Percentiles rank a stretch among this genome's conserved stretches.
Evolutionary conservation across 805 yeast species (phyloP).

Genomic region (Pichia rugopelliculosa): DNA sequence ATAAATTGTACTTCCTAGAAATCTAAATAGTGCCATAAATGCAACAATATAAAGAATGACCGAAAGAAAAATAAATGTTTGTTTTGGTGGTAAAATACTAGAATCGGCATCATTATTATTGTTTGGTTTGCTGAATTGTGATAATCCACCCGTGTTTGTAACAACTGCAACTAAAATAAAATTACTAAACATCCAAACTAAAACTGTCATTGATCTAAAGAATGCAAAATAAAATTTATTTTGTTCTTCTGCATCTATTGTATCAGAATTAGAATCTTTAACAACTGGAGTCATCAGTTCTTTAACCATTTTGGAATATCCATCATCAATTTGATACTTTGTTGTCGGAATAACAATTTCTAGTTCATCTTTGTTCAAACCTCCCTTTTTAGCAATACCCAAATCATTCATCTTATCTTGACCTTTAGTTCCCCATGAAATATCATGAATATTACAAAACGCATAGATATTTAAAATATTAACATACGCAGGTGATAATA

Average conservation of each 20-base stretch:
- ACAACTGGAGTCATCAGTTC: conserved; percentile 39
- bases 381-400: conserved; percentile 65
- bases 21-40: conserved; percentile 75
- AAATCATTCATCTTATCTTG: conserved; percentile 63
- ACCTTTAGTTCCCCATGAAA: conserved; percentile 97
- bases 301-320: conserved; percentile 59
- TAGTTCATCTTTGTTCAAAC: conserved; percentile 53
- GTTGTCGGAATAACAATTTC: conserved; percentile 73
- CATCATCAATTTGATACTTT: conserved; percentile 64
- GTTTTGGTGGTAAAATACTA: conserved; percentile 28
- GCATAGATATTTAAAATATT: conserved; percentile 91
- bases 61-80: conserved; percentile 64
- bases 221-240: conserved; percentile 84
- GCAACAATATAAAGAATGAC: conserved; percentile 93
- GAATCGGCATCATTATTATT: conserved; percentile 24
- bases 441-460: conserved; percentile 91
- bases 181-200: conserved; percentile 84
- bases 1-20: conserved; percentile 65
- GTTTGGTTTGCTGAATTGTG: conserved; percentile 30
- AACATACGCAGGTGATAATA: conserved; percentile 83
- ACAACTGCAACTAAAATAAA: conserved; percentile 77
- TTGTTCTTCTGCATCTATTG: conserved; percentile 33
- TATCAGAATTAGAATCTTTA: conserved; percentile 14
- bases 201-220: conserved; percentile 80
- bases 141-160: conserved; percentile 74